Evolutionary conservation across 108 stramenopile genomes (phyloP), one percentile per base, ranked within the genome.

Genomic region (Nitzschia sp.): DNA sequence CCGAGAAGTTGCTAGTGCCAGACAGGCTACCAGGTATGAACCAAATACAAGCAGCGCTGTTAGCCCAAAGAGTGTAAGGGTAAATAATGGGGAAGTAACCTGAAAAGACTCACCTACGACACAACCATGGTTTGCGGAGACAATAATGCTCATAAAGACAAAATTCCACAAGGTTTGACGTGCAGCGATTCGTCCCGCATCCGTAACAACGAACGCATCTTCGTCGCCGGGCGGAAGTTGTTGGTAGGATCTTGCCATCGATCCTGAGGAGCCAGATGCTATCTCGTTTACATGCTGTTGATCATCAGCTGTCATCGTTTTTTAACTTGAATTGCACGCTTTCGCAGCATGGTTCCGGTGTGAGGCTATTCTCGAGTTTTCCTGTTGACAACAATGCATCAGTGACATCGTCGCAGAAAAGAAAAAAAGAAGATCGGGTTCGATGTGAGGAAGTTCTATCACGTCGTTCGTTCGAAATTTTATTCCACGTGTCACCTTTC

Each of bases 91-190:
- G 9, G 38, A 6, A 42, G 38, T 9, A 42, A 42, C 13, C 9
- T 42, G 9, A 42, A 42, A 42, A 42, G 13, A 42, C 49, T 23
- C 21, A 51, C 49, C 49, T 15, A 87, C 69, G 17, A 81, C 77
- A 47, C 79, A 73, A 11, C 85, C 86, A 59, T 84, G 88, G 61
- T 88, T 88, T 49, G 88, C 82, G 32, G 78, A 75, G 69, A 92
- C 87, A 19, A 85, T 42, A 51, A 86, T 57, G 17, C 84, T 76
- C 71, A 88, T 81, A 30, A 59, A 51, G n/a, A 81, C 46, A 61
- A 92, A 92, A 49, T 81, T 51, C 4, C 4, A 21, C 4, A 51
- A 19, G 11, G n/a, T 51, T 51, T 19, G 49, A 51, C 49, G 49
- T 4, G 49, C 49, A 9, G 49, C 49, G 21, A 21, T 4, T 8